Conservation (phyloP, 164 flowering plant genomes). For the Tetrastigma voinierianum region DNA sequence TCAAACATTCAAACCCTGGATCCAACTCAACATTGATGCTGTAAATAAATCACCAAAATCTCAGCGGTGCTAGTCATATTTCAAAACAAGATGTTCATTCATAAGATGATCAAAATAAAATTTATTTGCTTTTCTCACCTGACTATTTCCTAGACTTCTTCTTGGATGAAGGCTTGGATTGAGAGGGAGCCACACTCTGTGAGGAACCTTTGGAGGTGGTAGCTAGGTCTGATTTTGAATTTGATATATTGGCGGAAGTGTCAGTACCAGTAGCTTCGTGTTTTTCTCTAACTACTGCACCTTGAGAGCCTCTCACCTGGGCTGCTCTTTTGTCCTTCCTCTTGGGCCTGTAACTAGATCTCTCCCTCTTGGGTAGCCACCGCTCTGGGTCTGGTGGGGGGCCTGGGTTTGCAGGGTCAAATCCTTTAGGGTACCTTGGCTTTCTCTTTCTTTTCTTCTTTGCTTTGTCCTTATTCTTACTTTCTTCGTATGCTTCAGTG, state of each 20-base stretch:
- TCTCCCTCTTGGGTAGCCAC: slow-evolving; percentile 94
- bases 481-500: slow-evolving; percentile 48
- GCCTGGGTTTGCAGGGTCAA: slow-evolving; percentile 95
- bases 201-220: slow-evolving; percentile 42
- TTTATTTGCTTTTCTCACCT: background rate
- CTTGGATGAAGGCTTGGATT: slow-evolving; percentile 49
- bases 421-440: slow-evolving; percentile 92
- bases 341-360: slow-evolving; percentile 90
- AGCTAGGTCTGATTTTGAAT: slow-evolving; percentile 49
- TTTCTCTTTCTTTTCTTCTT: slow-evolving; percentile 96
- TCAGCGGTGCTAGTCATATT: no score
- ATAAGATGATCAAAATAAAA: no score
- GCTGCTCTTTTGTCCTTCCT: slow-evolving; percentile 94
- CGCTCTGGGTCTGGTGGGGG: slow-evolving; percentile 99
- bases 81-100: no score
- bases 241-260: slow-evolving; percentile 22
- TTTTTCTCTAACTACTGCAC: slow-evolving; percentile 80
- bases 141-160: slow-evolving; percentile 75
- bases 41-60: no score
- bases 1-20: no score
- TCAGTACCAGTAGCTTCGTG: slow-evolving; percentile 40
- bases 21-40: no score
- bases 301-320: slow-evolving; percentile 94
- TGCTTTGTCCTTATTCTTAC: slow-evolving; percentile 54
- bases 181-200: slow-evolving; percentile 37